Conservation (phyloP, 1,139 yeast species). For the Sugiyamaella japonica region DNA sequence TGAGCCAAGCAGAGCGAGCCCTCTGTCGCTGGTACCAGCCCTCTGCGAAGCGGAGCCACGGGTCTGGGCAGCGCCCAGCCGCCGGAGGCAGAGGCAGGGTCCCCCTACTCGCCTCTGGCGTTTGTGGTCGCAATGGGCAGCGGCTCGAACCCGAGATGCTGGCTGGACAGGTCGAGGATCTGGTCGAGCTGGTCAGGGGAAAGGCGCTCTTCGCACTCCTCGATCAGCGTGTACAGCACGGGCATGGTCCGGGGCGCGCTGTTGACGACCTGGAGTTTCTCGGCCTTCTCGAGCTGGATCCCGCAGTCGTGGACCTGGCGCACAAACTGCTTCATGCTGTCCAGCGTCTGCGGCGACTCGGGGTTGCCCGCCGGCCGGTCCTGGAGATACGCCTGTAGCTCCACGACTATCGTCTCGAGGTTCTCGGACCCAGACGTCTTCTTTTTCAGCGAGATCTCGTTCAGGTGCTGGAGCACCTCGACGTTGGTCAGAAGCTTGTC, state of each 20-base stretch:
- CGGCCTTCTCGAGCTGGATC: conserved; percentile 72
- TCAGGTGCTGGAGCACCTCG: conserved; percentile 66
- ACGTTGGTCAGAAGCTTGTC: conserved; percentile 68
- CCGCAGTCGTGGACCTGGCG: conserved; percentile 50
- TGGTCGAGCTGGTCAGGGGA: conserved; percentile 51
- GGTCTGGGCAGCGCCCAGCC: conserved; percentile 2
- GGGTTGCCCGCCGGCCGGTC: conserved; percentile 48
- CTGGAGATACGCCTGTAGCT: conserved; percentile 50
- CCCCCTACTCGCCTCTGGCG: conserved; percentile 12
- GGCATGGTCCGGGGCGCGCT: conserved; percentile 78
- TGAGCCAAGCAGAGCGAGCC: not conserved
- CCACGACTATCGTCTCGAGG: conserved; percentile 68
- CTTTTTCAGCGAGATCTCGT: conserved; percentile 49
- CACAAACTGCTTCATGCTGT: conserved; percentile 52
- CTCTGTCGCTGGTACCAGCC: not conserved
- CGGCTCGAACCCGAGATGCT: conserved; percentile 30
- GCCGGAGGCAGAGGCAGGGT: not conserved
- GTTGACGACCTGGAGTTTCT: conserved; percentile 80
- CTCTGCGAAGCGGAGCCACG: not conserved
- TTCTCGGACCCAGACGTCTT: conserved; percentile 34
- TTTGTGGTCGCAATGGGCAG: conserved; percentile 21
- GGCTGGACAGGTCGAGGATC: conserved; percentile 23
- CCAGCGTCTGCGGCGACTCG: conserved; percentile 45
- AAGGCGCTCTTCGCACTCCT: conserved; percentile 87
- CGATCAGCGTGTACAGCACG: conserved; percentile 73